Base-by-base conservation (phyloP, 495 filamentous ascomycete species). In the Thermothielavioides terrestris region DNA sequence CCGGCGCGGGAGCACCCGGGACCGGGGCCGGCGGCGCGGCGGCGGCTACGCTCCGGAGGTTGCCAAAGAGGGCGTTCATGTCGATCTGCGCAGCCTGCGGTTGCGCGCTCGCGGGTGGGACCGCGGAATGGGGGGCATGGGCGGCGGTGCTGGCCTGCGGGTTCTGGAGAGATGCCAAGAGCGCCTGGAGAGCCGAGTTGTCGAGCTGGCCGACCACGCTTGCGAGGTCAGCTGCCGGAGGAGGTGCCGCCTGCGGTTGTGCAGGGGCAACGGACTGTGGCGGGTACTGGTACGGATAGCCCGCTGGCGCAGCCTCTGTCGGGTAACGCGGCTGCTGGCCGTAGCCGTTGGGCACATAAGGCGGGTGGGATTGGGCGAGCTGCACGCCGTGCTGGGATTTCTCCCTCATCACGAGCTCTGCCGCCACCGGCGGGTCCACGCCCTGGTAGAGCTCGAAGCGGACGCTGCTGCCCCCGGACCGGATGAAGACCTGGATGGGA, bases 401-500 rank as follows among this genome's bases (percentile, higher is more conserved):
- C 8, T 86, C 80, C 30, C 88, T 77, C 22, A 84, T 58, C 42
- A 94, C 86, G 20, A 98, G 78, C 49, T 89, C 85, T 9, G 83
- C 87, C 3, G 84, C 88, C 26, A 87, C 78, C 7, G 71, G 63
- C 1, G 88, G 84, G 6, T 92, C 87, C 3, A 96, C 71, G 54
- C 85, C 79, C 31, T 83, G 77, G 58, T 98, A 98, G 56, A 90
- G 80, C 56, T 90, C 85, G 61, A 84, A 96, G 26, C 76, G 79
- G 50, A 91, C 79, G 51, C 82, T 77, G 32, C 69, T 71, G 22
- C 84, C 86, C 11, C 68, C 74, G 35, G 80, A 83, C 15, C 91
- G 83, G 67, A 90, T 85, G 59, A 96, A 96, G 17, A 95, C 76
- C 58, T 89, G 86, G 22, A 97, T 66, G 2, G 83, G 75, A 44